Evolutionary conservation across 805 yeast species (phyloP).

Genomic region (Spathaspora arborariae): DNA sequence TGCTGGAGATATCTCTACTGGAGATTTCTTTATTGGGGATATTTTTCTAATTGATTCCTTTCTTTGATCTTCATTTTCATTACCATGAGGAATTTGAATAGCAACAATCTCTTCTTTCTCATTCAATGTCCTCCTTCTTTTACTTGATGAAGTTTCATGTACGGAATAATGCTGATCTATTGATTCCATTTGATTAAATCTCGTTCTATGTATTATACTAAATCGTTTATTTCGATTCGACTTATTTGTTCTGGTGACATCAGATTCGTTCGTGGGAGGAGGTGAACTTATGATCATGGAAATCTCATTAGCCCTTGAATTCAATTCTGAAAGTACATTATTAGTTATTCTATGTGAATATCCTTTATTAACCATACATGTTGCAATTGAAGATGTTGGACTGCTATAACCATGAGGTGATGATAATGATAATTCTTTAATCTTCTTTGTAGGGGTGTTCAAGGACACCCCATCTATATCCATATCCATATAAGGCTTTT

Average conservation of each 20-base stretch:
- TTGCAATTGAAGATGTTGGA: constrained; percentile 4
- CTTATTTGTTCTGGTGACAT: neutral
- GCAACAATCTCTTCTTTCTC: constrained; percentile 35
- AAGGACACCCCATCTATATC: constrained; percentile 15
- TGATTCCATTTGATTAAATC: constrained; percentile 45
- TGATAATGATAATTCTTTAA: constrained; percentile 26
- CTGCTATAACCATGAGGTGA: constrained; percentile 15
- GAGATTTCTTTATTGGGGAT: neutral
- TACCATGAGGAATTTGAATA: neutral
- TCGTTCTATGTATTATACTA: constrained; percentile 30
- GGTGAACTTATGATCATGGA: constrained; percentile 11
- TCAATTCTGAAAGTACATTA: constrained; percentile 44
- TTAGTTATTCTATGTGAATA: constrained; percentile 46
- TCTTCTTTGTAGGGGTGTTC: constrained; percentile 39
- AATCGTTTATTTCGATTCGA: constrained; percentile 22
- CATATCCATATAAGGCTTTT: neutral
- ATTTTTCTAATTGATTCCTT: constrained; percentile 2
- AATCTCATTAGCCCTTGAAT: constrained; percentile 37
- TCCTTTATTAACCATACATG: constrained; percentile 39
- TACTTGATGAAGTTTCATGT: constrained; percentile 9
- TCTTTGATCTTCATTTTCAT: neutral
- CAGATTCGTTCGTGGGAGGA: neutral
- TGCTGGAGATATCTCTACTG: neutral
- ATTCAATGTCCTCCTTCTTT: constrained; percentile 38
- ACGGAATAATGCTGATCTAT: constrained; percentile 47